phyloP scores from a whole-genome alignment of 2,329 filamentous ascomycete genomes.

The Scytalidium sp. region DNA sequence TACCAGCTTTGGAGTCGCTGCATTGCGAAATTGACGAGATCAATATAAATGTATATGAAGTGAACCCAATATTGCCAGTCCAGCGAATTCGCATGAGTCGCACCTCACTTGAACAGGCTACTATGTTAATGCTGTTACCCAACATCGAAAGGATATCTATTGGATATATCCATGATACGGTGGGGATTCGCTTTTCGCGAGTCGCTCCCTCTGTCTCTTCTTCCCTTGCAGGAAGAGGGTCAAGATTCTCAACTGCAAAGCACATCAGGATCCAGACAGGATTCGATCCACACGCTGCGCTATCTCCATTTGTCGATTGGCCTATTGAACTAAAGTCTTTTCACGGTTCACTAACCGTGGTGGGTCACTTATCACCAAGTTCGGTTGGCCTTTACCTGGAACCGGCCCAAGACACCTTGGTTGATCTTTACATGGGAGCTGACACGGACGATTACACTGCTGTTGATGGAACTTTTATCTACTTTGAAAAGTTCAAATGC shows the following conservation, averaged over 20 bases:
- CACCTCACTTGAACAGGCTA: constrained; percentile 1
- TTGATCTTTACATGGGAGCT: constrained; percentile 1
- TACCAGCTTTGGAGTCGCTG: constrained; percentile 3
- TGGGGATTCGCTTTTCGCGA: background rate
- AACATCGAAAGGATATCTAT: constrained; percentile 1
- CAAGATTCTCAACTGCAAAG: constrained; percentile 1
- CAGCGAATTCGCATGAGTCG: background rate
- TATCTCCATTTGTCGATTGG: constrained; percentile 2
- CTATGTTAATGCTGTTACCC: constrained; percentile 1
- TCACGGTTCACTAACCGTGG: background rate
- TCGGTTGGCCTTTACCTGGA: constrained; percentile 1
- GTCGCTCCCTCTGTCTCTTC: background rate
- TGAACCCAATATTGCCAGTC: constrained; percentile 1
- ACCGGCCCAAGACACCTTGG: background rate
- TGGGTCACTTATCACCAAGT: background rate
- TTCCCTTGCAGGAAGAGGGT: background rate
- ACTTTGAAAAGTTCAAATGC: constrained; percentile 2
- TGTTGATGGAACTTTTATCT: constrained; percentile 2
- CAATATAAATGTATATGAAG: constrained; percentile 2
- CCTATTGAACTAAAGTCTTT: constrained; percentile 1
- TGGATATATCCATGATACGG: constrained; percentile 1
- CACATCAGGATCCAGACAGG: background rate
- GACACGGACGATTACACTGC: background rate
- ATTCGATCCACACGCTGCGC: background rate
- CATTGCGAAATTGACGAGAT: background rate